These are phyloP conservation scores for Pseudogymnoascus sp. DNA, from an alignment of 2,329 filamentous ascomycete species.

Conservation along the genomic window DNA sequence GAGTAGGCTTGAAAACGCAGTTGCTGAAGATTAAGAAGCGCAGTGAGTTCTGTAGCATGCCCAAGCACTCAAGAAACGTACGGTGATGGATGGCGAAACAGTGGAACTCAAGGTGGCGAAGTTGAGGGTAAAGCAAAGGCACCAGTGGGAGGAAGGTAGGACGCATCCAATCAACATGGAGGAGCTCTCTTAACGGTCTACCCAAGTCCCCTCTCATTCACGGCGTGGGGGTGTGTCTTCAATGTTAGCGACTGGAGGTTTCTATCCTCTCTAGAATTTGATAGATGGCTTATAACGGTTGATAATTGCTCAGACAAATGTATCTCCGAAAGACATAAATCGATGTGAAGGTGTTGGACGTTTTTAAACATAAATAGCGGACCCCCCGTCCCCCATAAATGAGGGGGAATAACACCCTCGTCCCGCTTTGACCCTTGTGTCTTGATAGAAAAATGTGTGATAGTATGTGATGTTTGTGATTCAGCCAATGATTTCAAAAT, in stretches of 20 bases:
- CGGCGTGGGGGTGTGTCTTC: not conserved
- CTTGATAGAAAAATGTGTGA: not conserved
- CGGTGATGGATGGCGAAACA: not conserved
- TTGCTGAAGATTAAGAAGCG: not conserved
- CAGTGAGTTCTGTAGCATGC: not conserved
- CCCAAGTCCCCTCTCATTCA: not conserved
- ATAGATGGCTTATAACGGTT: not conserved
- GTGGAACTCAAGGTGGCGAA: not conserved
- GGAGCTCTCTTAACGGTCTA: too few species aligned
- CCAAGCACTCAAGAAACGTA: not conserved
- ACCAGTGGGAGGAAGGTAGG: not conserved
- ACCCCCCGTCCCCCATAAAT: not conserved
- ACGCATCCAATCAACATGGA: not conserved
- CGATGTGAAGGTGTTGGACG: not conserved
- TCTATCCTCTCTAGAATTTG: not conserved
- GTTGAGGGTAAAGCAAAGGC: not conserved
- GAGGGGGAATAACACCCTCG: not conserved
- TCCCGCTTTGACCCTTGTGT: not conserved
- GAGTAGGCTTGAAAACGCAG: not conserved
- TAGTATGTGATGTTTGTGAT: not conserved
- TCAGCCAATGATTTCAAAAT: not conserved
- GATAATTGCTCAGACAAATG: not conserved
- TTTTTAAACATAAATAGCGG: not conserved
- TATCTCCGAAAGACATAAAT: not conserved
- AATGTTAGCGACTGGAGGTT: not conserved